These are phyloP conservation scores for Suillus plorans DNA, from an alignment of 768 basidiomycete species.

Conservation along the genomic window DNA sequence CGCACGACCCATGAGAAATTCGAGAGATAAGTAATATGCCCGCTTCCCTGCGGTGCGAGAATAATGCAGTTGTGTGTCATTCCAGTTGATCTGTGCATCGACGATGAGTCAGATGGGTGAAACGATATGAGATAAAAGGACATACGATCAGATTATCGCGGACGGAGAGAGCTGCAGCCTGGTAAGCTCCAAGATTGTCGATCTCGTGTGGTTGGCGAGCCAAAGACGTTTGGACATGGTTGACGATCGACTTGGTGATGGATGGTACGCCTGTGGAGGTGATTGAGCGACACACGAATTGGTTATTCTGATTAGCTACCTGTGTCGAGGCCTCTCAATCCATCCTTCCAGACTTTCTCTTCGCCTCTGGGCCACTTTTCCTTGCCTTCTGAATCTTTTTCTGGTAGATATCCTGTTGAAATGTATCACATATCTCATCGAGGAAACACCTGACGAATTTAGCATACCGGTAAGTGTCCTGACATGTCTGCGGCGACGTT, in stretches of 20 bases:
- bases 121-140: conserved; percentile 4
- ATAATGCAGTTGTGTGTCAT: conserved; percentile 73
- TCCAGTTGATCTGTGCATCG: conserved; percentile 72
- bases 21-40: conserved; percentile 94
- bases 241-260: conserved; percentile 75
- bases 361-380: conserved; percentile 87
- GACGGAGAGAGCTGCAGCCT: conserved; percentile 85
- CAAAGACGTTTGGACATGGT: conserved; percentile 85
- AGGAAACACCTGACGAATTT: background rate
- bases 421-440: conserved; percentile 1
- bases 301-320: conserved; percentile 36
- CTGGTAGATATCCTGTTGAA: conserved; percentile 71
- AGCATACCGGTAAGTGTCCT: conserved; percentile 61
- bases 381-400: conserved; percentile 71
- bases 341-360: conserved; percentile 69
- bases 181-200: conserved; percentile 85
- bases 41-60: conserved; percentile 85
- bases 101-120: conserved; percentile 2
- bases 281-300: background rate
- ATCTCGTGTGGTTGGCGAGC: conserved; percentile 91
- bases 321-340: conserved; percentile 54
- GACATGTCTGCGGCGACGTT: conserved; percentile 60
- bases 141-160: conserved; percentile 84
- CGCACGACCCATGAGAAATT: conserved; percentile 86
- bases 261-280: conserved; percentile 48